Evolutionary conservation across 2,329 filamentous ascomycete genomes (phyloP).

Genomic region (Hypomyces perniciosus): DNA sequence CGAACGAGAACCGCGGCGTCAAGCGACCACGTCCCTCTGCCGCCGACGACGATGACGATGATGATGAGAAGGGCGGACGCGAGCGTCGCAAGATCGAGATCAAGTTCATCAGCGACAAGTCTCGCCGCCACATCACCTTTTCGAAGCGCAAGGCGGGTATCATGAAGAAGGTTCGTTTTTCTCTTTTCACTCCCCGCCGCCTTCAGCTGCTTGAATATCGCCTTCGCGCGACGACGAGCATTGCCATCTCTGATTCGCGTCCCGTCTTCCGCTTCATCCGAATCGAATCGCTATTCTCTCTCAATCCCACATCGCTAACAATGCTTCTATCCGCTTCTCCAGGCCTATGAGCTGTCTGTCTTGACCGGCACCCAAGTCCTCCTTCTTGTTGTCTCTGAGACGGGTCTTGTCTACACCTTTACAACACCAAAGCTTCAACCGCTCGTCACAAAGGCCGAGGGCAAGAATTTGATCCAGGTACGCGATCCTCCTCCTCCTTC

Average conservation of each 20-base stretch:
- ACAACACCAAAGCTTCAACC: constrained; percentile 98
- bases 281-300: neutral
- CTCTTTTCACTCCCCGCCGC: neutral
- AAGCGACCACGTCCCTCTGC: constrained; percentile 82
- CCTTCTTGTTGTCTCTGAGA: constrained; percentile 93
- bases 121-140: constrained; percentile 97
- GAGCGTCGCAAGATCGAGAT: constrained; percentile 99
- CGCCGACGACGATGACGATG: constrained; percentile 91
- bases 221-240: neutral
- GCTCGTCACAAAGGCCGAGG: constrained; percentile 94
- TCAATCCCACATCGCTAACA: constrained; percentile 16
- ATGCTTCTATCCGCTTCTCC: constrained; percentile 13
- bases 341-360: constrained; percentile 97
- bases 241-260: neutral
- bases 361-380: constrained; percentile 97
- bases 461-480: constrained; percentile 99
- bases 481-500: constrained; percentile 20
- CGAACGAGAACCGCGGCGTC: constrained; percentile 69
- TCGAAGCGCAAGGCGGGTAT: constrained; percentile 99
- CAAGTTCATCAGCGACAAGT: constrained; percentile 99
- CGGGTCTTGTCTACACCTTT: constrained; percentile 95
- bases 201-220: neutral
- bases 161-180: constrained; percentile 90
- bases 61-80: constrained; percentile 94
- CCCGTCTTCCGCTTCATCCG: constrained; percentile 5